phyloP scores from a whole-genome alignment of 331 rosid genomes.

The Telfairia occidentalis region DNA sequence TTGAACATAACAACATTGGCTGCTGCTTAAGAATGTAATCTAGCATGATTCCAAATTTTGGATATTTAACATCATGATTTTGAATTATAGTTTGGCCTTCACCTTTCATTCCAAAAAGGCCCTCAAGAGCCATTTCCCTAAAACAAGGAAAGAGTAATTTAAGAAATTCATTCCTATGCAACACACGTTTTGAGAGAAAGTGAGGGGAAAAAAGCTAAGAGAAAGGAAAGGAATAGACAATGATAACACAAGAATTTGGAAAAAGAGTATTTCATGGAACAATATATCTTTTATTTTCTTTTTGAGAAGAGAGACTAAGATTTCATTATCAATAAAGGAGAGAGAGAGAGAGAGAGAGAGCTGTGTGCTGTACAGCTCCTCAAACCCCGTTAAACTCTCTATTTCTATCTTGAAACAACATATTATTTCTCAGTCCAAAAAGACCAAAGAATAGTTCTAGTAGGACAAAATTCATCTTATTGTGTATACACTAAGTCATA shows the following conservation, averaged over 20 bases:
- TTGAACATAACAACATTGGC: slow-evolving; percentile 58
- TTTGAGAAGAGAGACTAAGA: not conserved
- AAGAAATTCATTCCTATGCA: not conserved
- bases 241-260: not conserved
- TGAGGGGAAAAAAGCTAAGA: not conserved
- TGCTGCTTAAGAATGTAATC: slow-evolving; percentile 61
- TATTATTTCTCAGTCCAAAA: not conserved
- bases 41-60: slow-evolving; percentile 63
- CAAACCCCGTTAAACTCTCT: not conserved
- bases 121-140: slow-evolving; percentile 91
- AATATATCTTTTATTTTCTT: not conserved
- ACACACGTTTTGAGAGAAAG: not conserved
- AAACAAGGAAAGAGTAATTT: slow-evolving; percentile 2
- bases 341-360: not conserved
- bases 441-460: not conserved
- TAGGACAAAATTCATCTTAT: not conserved
- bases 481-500: not conserved
- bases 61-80: slow-evolving; percentile 37
- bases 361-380: no score
- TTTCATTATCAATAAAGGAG: not conserved
- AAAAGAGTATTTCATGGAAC: not conserved
- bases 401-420: not conserved
- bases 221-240: not conserved
- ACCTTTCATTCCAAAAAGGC: slow-evolving; percentile 49
- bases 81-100: slow-evolving; percentile 25